Conservation (phyloP, 768 basidiomycete species). For the Panus rudis region DNA sequence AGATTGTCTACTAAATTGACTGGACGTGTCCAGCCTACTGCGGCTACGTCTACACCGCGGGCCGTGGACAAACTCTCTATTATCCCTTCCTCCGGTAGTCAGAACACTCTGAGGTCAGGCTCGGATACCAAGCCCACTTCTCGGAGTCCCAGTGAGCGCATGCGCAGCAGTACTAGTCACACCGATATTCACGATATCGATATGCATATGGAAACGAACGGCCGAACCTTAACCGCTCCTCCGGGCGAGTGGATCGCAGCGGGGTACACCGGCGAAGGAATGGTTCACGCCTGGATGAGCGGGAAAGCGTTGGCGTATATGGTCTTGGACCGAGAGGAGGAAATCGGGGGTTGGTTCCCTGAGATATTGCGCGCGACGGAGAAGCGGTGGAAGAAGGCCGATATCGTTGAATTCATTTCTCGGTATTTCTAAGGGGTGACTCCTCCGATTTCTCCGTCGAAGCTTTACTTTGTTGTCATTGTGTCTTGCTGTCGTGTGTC, state of each 20-base stretch:
- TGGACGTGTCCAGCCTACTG: slow-evolving; percentile 27
- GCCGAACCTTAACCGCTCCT: slow-evolving; percentile 13
- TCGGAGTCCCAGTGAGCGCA: slow-evolving; percentile 2
- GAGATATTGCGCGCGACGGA: slow-evolving; percentile 39
- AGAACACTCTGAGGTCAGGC: not conserved
- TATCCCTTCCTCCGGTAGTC: too few species aligned
- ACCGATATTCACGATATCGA: not conserved
- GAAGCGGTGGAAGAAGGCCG: slow-evolving; percentile 40
- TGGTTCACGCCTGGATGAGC: slow-evolving; percentile 65
- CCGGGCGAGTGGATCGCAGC: slow-evolving; percentile 69
- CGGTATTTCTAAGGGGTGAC: slow-evolving; percentile 10
- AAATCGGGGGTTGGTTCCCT: slow-evolving; percentile 41
- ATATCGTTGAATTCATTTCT: slow-evolving; percentile 28
- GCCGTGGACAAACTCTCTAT: not conserved
- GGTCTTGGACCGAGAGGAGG: slow-evolving; percentile 38
- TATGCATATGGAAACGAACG: not conserved
- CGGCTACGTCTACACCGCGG: not conserved
- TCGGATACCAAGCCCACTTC: not conserved
- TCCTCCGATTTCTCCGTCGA: not conserved
- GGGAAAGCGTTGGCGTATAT: slow-evolving; percentile 52
- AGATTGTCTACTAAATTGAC: slow-evolving; percentile 45
- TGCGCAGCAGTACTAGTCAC: too few species aligned
- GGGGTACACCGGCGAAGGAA: slow-evolving; percentile 68
- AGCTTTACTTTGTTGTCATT: too few species aligned
- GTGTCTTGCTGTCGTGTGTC: too few species aligned